Evolutionary conservation across 768 basidiomycete genomes (phyloP).

Genomic region (Leccinum incarnatum): DNA sequence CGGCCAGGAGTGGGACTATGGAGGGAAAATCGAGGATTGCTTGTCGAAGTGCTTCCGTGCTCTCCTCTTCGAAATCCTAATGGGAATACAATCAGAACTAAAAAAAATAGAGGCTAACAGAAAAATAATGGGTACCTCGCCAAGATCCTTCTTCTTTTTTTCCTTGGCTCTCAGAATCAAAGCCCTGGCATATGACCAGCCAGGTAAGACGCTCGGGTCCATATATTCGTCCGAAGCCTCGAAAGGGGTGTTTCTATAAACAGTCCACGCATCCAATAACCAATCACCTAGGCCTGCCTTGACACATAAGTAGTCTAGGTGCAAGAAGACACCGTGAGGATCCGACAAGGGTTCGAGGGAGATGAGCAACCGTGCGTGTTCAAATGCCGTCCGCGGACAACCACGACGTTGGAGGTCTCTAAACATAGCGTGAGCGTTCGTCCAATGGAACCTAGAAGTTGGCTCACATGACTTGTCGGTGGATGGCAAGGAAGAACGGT

Average conservation of each 20-base stretch:
- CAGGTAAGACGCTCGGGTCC: slow-evolving; percentile 67
- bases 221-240: slow-evolving; percentile 30
- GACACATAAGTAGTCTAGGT: slow-evolving; percentile 82
- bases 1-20: slow-evolving; percentile 76
- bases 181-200: slow-evolving; percentile 71
- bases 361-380: slow-evolving; percentile 83
- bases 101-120: background rate
- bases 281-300: slow-evolving; percentile 80
- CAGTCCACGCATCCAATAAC: slow-evolving; percentile 63
- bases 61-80: slow-evolving; percentile 50
- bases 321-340: slow-evolving; percentile 81
- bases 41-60: slow-evolving; percentile 65
- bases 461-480: slow-evolving; percentile 75
- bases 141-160: slow-evolving; percentile 41
- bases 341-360: slow-evolving; percentile 85
- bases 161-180: slow-evolving; percentile 59
- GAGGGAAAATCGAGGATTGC: slow-evolving; percentile 80
- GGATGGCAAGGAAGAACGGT: slow-evolving; percentile 86
- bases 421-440: slow-evolving; percentile 1
- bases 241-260: slow-evolving; percentile 12
- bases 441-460: background rate
- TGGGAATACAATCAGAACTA: background rate
- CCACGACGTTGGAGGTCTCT: slow-evolving; percentile 89
- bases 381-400: slow-evolving; percentile 85
- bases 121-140: slow-evolving; percentile 28